These are phyloP conservation scores for Panicum virgatum DNA, from an alignment of 202 grass and related monocot species.

Conservation along the genomic window DNA sequence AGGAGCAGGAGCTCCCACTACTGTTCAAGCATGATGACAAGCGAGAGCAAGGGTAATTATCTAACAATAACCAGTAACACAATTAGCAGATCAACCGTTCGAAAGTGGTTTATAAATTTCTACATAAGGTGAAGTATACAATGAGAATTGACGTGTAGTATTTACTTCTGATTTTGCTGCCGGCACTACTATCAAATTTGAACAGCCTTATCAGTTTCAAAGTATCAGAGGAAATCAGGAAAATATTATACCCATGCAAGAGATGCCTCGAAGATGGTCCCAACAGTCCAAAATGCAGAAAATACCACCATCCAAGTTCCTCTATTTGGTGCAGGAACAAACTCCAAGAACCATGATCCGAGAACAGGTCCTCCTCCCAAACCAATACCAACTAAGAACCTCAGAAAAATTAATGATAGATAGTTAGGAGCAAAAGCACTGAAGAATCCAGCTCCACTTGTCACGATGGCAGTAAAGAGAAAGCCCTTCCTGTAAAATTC, in stretches of 20 bases:
- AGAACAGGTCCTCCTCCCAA: slow-evolving; percentile 96
- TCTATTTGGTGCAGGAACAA: slow-evolving; percentile 87
- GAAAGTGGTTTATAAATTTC: slow-evolving; percentile 7
- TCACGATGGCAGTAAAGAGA: slow-evolving; percentile 92
- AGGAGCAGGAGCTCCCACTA: too few species aligned
- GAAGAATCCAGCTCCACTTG: slow-evolving; percentile 73
- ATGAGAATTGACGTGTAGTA: background rate
- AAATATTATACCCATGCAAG: slow-evolving; percentile 83
- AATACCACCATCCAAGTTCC: slow-evolving; percentile 98
- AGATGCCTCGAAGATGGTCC: slow-evolving; percentile 94
- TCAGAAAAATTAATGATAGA: slow-evolving; percentile 58
- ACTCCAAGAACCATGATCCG: slow-evolving; percentile 97
- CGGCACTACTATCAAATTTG: background rate
- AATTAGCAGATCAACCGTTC: background rate
- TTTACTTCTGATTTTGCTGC: slow-evolving; percentile 1
- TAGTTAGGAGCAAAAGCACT: slow-evolving; percentile 93
- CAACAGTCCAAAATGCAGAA: slow-evolving; percentile 95
- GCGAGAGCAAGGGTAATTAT: too few species aligned
- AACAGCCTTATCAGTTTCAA: slow-evolving; percentile 6
- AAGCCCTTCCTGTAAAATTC: slow-evolving; percentile 78
- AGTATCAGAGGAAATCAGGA: background rate
- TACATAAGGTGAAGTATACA: background rate
- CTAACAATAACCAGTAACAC: background rate
- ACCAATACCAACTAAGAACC: slow-evolving; percentile 94
- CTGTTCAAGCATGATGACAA: too few species aligned